Evolutionary conservation across 768 basidiomycete genomes (phyloP).

Genomic region (Serpula lacrymans): DNA sequence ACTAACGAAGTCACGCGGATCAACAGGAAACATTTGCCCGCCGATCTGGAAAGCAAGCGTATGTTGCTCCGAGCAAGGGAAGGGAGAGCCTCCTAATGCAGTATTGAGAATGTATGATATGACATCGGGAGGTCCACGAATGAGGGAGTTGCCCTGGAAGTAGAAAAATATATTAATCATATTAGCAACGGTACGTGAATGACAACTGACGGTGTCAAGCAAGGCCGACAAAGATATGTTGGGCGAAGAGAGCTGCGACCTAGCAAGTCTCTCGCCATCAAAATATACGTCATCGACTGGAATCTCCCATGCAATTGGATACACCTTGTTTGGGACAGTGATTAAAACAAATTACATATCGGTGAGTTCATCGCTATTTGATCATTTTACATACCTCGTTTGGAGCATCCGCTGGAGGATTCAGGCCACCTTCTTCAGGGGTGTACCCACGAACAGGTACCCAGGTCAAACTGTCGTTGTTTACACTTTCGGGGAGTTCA

Average conservation of each 20-base stretch:
- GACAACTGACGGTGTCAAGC: constrained; percentile 60
- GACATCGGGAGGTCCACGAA: constrained; percentile 72
- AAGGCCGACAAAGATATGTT: constrained; percentile 58
- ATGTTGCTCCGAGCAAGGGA: constrained; percentile 60
- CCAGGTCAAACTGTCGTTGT: constrained; percentile 57
- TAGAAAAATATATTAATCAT: background rate
- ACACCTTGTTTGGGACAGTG: constrained; percentile 35
- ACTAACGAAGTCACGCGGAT: constrained; percentile 66
- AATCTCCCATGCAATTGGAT: constrained; percentile 72
- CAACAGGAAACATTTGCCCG: constrained; percentile 66
- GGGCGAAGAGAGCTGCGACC: constrained; percentile 46
- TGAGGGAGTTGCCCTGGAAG: constrained; percentile 66
- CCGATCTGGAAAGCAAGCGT: constrained; percentile 66
- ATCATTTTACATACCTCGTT: constrained; percentile 54
- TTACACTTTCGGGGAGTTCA: constrained; percentile 51
- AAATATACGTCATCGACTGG: constrained; percentile 69
- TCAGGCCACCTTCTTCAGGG: constrained; percentile 47
- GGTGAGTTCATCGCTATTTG: background rate
- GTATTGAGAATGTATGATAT: constrained; percentile 41
- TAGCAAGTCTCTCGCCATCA: constrained; percentile 58
- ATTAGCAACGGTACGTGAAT: background rate
- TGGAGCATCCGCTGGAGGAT: constrained; percentile 52
- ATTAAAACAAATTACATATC: constrained; percentile 1
- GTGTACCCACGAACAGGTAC: constrained; percentile 58
- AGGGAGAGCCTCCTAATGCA: constrained; percentile 42